Evolutionary conservation across 2,329 filamentous ascomycete species (phyloP).

Genomic region (Pseudogymnoascus verrucosus): DNA sequence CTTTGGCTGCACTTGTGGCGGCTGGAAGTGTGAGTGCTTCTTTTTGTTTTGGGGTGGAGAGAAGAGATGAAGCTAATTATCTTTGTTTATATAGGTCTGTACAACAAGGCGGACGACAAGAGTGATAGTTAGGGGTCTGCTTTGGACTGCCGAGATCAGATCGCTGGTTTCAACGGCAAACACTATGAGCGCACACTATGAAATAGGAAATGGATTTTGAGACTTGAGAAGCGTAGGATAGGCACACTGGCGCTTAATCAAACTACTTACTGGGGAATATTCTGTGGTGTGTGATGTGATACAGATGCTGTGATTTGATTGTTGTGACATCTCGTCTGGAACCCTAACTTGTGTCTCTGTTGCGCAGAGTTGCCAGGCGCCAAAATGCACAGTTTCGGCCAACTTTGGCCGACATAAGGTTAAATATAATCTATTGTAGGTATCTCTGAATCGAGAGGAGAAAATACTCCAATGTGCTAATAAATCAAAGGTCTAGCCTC

Average conservation of each 20-base stretch:
- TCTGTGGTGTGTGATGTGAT: background rate
- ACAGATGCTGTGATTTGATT: background rate
- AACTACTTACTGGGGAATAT: background rate
- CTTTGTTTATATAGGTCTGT: background rate
- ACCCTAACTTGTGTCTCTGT: background rate
- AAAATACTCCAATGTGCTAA: background rate
- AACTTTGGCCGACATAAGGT: background rate
- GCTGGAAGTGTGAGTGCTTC: background rate
- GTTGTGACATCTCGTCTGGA: background rate
- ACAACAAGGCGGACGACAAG: background rate
- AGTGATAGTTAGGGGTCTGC: background rate
- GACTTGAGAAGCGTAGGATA: background rate
- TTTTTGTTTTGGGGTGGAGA: background rate
- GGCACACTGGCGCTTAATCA: background rate
- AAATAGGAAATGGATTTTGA: background rate
- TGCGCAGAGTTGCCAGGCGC: background rate
- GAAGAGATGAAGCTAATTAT: background rate
- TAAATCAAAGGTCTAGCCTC: background rate
- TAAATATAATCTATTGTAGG: background rate
- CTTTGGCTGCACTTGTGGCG: background rate
- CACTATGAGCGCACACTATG: background rate
- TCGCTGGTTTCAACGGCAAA: background rate
- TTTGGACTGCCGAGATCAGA: background rate
- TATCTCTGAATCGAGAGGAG: background rate
- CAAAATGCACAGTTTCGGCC: background rate